phyloP scores from a whole-genome alignment of 108 stramenopile species.

The Cyclostephanos invisitatus region DNA sequence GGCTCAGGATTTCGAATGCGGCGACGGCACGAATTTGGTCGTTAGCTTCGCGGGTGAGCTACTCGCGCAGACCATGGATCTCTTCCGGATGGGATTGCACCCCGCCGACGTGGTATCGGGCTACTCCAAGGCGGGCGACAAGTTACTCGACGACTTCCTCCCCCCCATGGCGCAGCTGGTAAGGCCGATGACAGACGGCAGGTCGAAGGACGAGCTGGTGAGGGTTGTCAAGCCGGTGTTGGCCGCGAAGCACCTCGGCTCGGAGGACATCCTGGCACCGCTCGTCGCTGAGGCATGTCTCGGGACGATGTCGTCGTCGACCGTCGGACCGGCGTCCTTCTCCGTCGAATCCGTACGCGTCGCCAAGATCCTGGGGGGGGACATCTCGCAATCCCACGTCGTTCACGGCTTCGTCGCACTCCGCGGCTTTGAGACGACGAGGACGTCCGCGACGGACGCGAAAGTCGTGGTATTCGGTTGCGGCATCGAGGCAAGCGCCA shows the following conservation, averaged over 20 bases:
- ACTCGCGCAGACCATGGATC: conserved; percentile 82
- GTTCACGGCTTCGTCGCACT: conserved; percentile 93
- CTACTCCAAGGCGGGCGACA: conserved; percentile 76
- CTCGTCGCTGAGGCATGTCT: conserved; percentile 94
- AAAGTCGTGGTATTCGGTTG: conserved; percentile 96
- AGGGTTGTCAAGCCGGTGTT: conserved; percentile 80
- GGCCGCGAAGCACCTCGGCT: conserved; percentile 91
- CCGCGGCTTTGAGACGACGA: conserved; percentile 79
- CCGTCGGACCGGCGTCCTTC: conserved; percentile 35
- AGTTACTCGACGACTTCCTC: conserved; percentile 69
- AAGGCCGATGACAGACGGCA: conserved; percentile 51
- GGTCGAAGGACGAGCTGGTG: conserved; percentile 55
- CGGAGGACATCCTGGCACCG: conserved; percentile 82
- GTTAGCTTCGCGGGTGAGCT: conserved; percentile 94
- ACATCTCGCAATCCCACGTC: conserved; percentile 78
- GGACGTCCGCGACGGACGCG: conserved; percentile 76
- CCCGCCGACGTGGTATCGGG: conserved; percentile 94
- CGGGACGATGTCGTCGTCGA: conserved; percentile 68
- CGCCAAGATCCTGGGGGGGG: conserved; percentile 92
- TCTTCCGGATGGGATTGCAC: conserved; percentile 93
- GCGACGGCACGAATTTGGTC: conserved; percentile 94
- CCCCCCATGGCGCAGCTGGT: conserved; percentile 61
- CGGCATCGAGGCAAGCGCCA: conserved; percentile 92
- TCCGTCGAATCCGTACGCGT: conserved; percentile 93
- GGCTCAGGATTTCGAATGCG: conserved; percentile 95